phyloP scores from a whole-genome alignment of 768 basidiomycete genomes.

The Russula brevipes region DNA sequence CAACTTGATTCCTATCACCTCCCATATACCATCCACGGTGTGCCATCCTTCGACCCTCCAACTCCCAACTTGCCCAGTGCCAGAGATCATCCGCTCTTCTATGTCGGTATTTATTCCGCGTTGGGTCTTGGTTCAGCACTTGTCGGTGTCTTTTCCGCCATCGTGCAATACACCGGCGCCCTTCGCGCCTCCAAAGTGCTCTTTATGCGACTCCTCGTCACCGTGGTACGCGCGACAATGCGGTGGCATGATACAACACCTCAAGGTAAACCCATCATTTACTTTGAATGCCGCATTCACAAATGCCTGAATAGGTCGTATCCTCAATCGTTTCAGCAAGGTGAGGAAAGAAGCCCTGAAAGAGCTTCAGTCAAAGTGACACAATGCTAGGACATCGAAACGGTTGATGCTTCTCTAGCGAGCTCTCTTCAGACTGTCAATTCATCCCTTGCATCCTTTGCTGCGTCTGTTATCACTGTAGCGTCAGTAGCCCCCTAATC shows the following conservation, averaged over 20 bases:
- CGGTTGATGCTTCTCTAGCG: constrained; percentile 71
- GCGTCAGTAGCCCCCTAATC: constrained; percentile 40
- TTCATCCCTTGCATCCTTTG: constrained; percentile 68
- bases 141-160: constrained; percentile 41
- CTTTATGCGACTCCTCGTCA: constrained; percentile 52
- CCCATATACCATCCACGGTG: constrained; percentile 17
- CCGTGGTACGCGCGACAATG: constrained; percentile 78
- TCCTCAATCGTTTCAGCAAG: constrained; percentile 83
- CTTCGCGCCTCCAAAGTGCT: constrained; percentile 35
- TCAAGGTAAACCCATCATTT: constrained; percentile 44
- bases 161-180: constrained; percentile 59
- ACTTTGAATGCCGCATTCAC: constrained; percentile 7
- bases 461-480: constrained; percentile 68
- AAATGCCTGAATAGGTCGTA: constrained; percentile 47
- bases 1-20: constrained; percentile 28
- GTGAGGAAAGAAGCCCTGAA: constrained; percentile 29
- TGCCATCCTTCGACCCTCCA: constrained; percentile 6
- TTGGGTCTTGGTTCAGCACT: constrained; percentile 51
- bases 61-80: constrained; percentile 41
- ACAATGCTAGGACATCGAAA: constrained; percentile 66
- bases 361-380: background rate
- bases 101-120: constrained; percentile 59
- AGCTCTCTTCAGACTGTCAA: constrained; percentile 71
- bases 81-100: constrained; percentile 61
- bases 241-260: constrained; percentile 82